Base-by-base conservation (phyloP, 2,329 filamentous ascomycete genomes). In the Colletotrichum higginsianum region DNA sequence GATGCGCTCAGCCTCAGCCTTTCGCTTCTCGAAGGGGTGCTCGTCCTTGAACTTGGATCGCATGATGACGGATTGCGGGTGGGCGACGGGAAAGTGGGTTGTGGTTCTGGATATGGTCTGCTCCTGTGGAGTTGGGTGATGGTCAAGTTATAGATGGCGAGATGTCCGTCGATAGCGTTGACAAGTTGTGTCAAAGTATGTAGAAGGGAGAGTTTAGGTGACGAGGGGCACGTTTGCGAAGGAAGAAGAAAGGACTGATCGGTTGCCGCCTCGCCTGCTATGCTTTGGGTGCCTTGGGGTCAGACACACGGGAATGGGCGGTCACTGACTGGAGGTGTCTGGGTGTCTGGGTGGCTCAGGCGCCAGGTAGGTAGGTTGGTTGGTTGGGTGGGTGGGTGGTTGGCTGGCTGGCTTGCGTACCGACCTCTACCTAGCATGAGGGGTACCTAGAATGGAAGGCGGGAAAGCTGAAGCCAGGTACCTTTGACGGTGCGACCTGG, bases 31-130 rank as follows among this genome's bases (percentile, higher is more conserved):
- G 84, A 98, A 98, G 79, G 94, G 95, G 85, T 98, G 96, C 91
- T 98, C 96, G 92, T 99, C 96, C 95, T 99, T 99, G 86, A 99
- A 99, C 91, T 98, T 98, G 89, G 94, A 97, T 83, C 95, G 93
- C 95, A 98, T 98, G 77, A 81, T 94, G 88, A 81, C 81, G 82
- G 82, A 82, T 77, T 78, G 74, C 63, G 69, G 75, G 64, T 66
- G 73, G 66, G 26, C 70, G 71, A 64, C 60, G 47, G 72, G 66
- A 46, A 63, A 63, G 71, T 73, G 67, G 58, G 61, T 72, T 63
- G 74, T 70, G 56, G 72, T 50, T 76, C 67, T 67, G 65, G 61
- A n/a, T 40, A 57, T 63, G 50, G 35, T 42, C 30, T 69, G 56
- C 58, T 58, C 60, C 35, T 55, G 66, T 40, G 61, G 69, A 64